phyloP scores from a whole-genome alignment of 208 protist genomes.

The Acanthamoeba culbertsoni region DNA sequence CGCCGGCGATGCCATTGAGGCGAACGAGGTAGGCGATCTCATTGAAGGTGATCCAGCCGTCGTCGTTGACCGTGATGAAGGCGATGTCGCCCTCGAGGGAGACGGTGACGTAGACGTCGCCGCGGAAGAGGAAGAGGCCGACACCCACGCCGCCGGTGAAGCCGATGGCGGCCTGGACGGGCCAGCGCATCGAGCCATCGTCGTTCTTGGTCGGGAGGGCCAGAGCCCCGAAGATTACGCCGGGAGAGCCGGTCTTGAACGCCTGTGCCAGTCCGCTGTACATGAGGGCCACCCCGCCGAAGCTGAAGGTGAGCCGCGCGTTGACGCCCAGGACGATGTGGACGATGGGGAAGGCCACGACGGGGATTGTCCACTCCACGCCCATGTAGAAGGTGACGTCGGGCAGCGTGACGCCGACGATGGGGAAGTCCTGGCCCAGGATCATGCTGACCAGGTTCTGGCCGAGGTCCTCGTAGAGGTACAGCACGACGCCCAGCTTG shows the following conservation, averaged over 20 bases:
- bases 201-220: neutral
- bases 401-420: slow-evolving; percentile 11
- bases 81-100: neutral
- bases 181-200: neutral
- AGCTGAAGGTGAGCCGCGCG: neutral
- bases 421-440: neutral
- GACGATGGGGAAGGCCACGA: neutral
- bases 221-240: neutral
- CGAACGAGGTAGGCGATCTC: neutral
- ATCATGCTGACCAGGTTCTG: neutral
- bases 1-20: neutral
- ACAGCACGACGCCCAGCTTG: neutral
- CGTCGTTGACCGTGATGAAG: neutral
- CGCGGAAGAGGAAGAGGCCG: neutral
- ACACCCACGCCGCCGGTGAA: neutral
- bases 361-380: neutral
- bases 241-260: neutral
- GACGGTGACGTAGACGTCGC: neutral
- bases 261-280: neutral
- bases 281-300: slow-evolving; percentile 26
- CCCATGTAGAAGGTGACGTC: neutral
- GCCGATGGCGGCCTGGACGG: neutral
- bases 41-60: slow-evolving; percentile 3
- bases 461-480: neutral
- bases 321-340: neutral